Conservation (phyloP, 345 rosid species). For the Eucalyptus globulus region DNA sequence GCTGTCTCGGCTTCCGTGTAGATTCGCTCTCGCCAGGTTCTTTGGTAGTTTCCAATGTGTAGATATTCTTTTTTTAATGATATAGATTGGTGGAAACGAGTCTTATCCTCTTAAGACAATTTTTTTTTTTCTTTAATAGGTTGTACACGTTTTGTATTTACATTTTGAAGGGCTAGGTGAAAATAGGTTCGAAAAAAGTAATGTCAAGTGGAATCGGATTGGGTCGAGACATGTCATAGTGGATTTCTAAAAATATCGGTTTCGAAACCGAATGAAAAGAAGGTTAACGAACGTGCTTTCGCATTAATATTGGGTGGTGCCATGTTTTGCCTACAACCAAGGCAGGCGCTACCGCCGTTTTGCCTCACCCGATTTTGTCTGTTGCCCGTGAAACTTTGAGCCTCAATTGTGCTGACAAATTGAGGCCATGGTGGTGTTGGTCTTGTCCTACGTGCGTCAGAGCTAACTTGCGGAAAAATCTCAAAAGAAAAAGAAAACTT, state of each 20-base stretch:
- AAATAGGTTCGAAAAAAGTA: background rate
- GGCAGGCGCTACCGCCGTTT: background rate
- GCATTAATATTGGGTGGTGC: background rate
- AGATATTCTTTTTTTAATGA: background rate
- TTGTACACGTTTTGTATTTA: background rate
- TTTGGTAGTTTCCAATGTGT: background rate
- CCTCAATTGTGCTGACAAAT: background rate
- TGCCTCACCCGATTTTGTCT: background rate
- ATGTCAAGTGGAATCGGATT: background rate
- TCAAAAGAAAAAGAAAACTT: no score
- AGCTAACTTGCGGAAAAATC: no score
- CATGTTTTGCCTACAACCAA: background rate
- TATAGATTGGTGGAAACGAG: background rate
- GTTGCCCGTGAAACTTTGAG: background rate
- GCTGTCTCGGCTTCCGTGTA: background rate
- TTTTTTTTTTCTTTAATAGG: background rate
- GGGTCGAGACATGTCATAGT: fast-evolving
- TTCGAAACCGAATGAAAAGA: background rate
- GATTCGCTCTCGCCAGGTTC: background rate
- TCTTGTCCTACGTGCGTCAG: no score
- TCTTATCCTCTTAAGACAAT: background rate
- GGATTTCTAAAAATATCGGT: fast-evolving
- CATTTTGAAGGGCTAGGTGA: background rate
- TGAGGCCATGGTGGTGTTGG: no score
- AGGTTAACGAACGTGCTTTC: fast-evolving